Evolutionary conservation across 495 filamentous ascomycete species (phyloP).

Genomic region (Polyplosphaeria fusca): DNA sequence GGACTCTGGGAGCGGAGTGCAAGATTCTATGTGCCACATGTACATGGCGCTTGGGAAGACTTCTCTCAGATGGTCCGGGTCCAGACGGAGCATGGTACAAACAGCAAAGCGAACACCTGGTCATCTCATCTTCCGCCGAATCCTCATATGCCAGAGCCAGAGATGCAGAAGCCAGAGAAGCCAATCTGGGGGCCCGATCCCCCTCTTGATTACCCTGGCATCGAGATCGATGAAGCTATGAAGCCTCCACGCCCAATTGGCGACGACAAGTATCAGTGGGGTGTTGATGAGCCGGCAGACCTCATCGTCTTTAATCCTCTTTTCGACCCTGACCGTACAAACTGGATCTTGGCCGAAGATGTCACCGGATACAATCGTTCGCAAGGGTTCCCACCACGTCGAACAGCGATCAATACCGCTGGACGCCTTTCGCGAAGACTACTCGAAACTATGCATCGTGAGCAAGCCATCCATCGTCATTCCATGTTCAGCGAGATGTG

Average conservation of each 20-base stretch:
- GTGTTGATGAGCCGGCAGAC: constrained; percentile 88
- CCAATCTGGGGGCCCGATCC: constrained; percentile 82
- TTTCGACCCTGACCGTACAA: constrained; percentile 85
- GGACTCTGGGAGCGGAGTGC: constrained; percentile 90
- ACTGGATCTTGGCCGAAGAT: constrained; percentile 82
- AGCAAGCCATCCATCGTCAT: constrained; percentile 75
- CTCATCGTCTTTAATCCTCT: constrained; percentile 91
- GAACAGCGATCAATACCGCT: constrained; percentile 84
- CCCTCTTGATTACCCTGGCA: constrained; percentile 57
- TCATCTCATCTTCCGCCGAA: constrained; percentile 29
- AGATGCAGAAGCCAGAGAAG: constrained; percentile 58
- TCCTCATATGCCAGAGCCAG: constrained; percentile 30
- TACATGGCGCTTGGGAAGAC: constrained; percentile 88
- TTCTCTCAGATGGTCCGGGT: constrained; percentile 91
- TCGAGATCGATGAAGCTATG: constrained; percentile 67
- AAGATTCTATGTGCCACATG: constrained; percentile 84
- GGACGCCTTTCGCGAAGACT: constrained; percentile 78
- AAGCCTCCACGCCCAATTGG: constrained; percentile 68
- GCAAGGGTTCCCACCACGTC: constrained; percentile 66
- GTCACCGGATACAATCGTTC: constrained; percentile 83
- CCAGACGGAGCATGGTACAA: constrained; percentile 78
- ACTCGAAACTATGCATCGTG: constrained; percentile 82
- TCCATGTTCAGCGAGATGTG: constrained; percentile 97
- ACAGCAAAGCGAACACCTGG: constrained; percentile 53
- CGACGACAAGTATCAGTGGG: constrained; percentile 81